Percentiles rank a stretch among this genome's conserved stretches.
These are phyloP conservation scores for Saitozyma podzolica DNA, from an alignment of 768 basidiomycete species.

Conservation along the genomic window DNA sequence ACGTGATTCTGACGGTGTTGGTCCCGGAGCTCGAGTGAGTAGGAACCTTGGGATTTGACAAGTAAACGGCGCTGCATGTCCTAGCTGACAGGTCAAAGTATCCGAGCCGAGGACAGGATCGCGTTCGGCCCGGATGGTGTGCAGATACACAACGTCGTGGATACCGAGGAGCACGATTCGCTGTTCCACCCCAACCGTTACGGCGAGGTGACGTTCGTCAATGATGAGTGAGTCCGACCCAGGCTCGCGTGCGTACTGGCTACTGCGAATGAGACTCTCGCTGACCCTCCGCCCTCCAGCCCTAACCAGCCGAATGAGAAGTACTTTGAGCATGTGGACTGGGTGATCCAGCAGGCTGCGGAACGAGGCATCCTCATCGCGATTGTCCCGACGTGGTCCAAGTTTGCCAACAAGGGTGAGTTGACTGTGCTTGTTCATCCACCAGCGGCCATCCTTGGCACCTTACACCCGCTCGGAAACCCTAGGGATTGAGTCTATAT, in stretches of 20 bases:
- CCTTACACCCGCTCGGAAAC: no score
- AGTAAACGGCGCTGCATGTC: no score
- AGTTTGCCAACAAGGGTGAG: constrained; percentile 19
- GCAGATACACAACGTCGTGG: no score
- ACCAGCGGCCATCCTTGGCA: no score
- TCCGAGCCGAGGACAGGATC: constrained; percentile 11
- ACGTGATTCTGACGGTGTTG: constrained; percentile 16
- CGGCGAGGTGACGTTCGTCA: constrained; percentile 20
- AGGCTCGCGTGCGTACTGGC: not conserved
- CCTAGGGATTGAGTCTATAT: no score
- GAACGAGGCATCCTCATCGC: constrained; percentile 8
- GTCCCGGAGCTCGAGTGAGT: constrained; percentile 24
- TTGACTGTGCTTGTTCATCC: not conserved
- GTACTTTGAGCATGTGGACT: constrained; percentile 25
- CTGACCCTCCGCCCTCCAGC: constrained; percentile 11
- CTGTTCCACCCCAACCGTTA: constrained; percentile 18
- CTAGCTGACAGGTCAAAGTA: not conserved
- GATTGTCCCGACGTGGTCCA: constrained; percentile 19
- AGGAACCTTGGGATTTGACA: no score
- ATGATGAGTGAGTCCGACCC: constrained; percentile 2
- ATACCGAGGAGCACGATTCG: not conserved
- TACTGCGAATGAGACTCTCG: not conserved
- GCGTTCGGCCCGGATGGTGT: no score
- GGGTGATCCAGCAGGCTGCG: constrained; percentile 9
- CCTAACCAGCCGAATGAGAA: constrained; percentile 14